Conservation (phyloP, 345 rosid species). For the Eucalyptus globulus region DNA sequence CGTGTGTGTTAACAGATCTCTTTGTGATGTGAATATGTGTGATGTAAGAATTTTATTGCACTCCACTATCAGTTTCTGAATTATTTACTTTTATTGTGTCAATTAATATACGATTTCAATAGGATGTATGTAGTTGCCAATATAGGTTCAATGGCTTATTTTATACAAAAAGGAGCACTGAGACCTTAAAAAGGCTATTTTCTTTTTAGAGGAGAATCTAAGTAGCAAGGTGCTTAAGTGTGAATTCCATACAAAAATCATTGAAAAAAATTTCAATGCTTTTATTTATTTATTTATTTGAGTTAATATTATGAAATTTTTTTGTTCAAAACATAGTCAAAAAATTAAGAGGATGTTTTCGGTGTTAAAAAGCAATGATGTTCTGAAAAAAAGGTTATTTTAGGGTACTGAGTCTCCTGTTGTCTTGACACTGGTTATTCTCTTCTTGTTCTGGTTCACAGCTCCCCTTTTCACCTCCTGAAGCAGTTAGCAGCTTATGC, state of each 20-base stretch:
- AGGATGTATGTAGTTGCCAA: background rate
- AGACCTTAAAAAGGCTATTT: background rate
- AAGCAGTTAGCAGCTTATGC: conserved; percentile 23
- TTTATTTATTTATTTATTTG: background rate
- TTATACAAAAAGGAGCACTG: background rate
- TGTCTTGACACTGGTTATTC: background rate
- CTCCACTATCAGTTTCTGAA: background rate
- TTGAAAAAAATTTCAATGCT: background rate
- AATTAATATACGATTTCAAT: background rate
- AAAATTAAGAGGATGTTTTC: background rate
- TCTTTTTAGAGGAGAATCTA: background rate
- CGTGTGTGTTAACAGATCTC: background rate
- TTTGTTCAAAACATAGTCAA: background rate
- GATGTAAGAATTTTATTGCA: background rate
- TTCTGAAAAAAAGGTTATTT: background rate
- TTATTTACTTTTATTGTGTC: background rate
- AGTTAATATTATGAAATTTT: background rate
- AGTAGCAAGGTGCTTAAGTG: background rate
- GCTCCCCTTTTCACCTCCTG: conserved; percentile 66
- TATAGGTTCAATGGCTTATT: background rate
- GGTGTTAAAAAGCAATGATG: background rate
- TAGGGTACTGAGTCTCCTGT: background rate
- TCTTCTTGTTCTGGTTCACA: conserved; percentile 16
- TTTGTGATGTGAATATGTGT: background rate
- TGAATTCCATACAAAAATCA: background rate